Evolutionary conservation across 2,329 filamentous ascomycete genomes (phyloP), one percentile per base, ranked within the genome.

Genomic region (Ceratocystis harringtonii): DNA sequence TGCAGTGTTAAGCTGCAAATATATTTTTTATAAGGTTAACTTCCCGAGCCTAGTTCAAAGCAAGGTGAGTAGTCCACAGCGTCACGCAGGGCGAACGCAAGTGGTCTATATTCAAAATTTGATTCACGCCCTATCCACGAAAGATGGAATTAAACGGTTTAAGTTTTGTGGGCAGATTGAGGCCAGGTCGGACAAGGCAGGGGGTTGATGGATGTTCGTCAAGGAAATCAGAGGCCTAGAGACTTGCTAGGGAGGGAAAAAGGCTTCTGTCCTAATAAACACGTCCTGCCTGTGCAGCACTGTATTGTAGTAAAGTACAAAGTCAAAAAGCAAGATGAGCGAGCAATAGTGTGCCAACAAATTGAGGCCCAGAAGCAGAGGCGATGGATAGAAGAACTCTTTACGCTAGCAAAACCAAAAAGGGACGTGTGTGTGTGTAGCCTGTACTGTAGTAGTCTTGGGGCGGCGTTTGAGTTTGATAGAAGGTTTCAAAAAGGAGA

Each of bases 101-200:
- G 36, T 41, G 36, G 36, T 41, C 36, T 41, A 41, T 41, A 41
- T 41, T 41, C 12, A 41, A 41, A 41, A 41, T 15, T 41, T 41
- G 36, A 41, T 15, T 41, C 10, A 41, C 36, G 10, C 36, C 36
- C 36, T 41, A 10, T 41, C 36, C 36, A 41, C 36, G 36, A 41
- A 41, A 41, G 36, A 5, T 41, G 36, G 36, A 41, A 41, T 41
- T 41, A 41, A 15, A 41, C 10, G 36, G 36, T 12, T 15, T 41
- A 4, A 0, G 36, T 41, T 41, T 41, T 28, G 48, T 52, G 48
- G 22, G 45, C 19, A 22, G 28, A 32, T 58, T 58, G 55, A 58
- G 55, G 55, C 55, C 55, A 58, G 55, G 55, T 58, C 55, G 32
- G 28, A n/a, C 55, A 28, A 58, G 55, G 55, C 32, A 28, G 32